These are phyloP conservation scores for Taphrina deformans DNA, from an alignment of 1,139 yeast genomes.

Conservation along the genomic window DNA sequence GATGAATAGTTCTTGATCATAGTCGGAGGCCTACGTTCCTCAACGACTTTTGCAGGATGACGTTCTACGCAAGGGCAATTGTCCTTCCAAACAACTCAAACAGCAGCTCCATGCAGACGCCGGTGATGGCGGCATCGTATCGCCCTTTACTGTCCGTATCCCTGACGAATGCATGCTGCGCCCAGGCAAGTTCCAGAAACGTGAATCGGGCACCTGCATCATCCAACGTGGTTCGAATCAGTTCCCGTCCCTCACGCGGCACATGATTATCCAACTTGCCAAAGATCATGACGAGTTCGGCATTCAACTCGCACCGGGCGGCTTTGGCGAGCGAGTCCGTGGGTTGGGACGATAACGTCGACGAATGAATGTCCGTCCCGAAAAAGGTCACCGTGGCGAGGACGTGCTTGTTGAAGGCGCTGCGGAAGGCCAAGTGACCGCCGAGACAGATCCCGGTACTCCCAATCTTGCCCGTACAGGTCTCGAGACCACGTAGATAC, in stretches of 20 bases:
- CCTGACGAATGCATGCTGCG: constrained; percentile 72
- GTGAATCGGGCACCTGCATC: constrained; percentile 63
- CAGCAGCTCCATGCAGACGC: constrained; percentile 65
- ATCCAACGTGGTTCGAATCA: constrained; percentile 64
- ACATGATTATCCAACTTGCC: constrained; percentile 82
- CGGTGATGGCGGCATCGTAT: constrained; percentile 73
- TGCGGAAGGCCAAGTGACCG: constrained; percentile 77
- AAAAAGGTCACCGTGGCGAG: constrained; percentile 73
- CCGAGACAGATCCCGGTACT: constrained; percentile 89
- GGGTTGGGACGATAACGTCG: constrained; percentile 59
- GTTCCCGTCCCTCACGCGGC: constrained; percentile 73
- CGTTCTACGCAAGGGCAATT: constrained; percentile 59
- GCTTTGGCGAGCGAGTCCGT: constrained; percentile 66
- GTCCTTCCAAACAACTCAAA: constrained; percentile 69
- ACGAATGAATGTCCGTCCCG: constrained; percentile 76
- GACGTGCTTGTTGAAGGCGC: constrained; percentile 65
- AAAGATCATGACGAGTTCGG: constrained; percentile 57
- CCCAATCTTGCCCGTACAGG: constrained; percentile 73
- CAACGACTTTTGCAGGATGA: too few relatives aligned
- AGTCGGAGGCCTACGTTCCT: too few relatives aligned
- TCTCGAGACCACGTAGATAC: constrained; percentile 57
- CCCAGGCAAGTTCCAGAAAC: constrained; percentile 72
- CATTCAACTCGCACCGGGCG: constrained; percentile 51
- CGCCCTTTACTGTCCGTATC: constrained; percentile 78
- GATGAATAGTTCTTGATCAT: too few relatives aligned